Base-by-base conservation (phyloP, 208 protist species). In the Acanthamoeba castellanii region DNA sequence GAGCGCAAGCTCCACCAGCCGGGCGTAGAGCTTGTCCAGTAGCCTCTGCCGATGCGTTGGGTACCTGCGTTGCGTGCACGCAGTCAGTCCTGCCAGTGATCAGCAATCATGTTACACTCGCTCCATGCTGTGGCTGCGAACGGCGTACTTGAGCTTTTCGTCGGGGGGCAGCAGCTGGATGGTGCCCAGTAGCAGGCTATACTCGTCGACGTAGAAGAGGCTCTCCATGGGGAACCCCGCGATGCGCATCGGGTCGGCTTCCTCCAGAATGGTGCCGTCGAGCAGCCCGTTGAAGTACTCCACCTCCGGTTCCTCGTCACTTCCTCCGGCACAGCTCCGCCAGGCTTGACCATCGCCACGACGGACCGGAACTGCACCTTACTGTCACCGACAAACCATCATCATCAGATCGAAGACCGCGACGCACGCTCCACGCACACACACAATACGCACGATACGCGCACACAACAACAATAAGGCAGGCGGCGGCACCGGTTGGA, bases 231-330 rank as follows among this genome's bases (percentile, higher is more conserved):
- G 82, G 45, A 89, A 89, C 1, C 82, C 82, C 16, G 22, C 0
- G 13, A 89, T 57, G 32, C 82, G 82, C 82, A 89, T 37, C 4
- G 82, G 82, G 50, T 89, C 82, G 52, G 82, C 82, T 50, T 32
- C 82, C 32, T 89, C 82, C 3, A 89, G 82, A 16, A 89, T 89
- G 42, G 14, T 57, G 2, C 82, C 82, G n/a, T 89, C 52, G 11
- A 89, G 50, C 50, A 66, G 30, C 32, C 82, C 82, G 6, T 89
- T 47, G 25, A 89, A 89, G 32, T 66, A 47, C 55, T 89, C 52
- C n/a, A 66, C 55, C n/a, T 6, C 16, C 3, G 47, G n/a, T 50
- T 89, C 82, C 0, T 34, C 82, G 16, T 34, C 82, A 5, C 30
- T 32, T 66, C 7, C 45, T 22, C 20, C 45, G 52, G 50, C 9